Evolutionary conservation across 306 rosid species (phyloP).

Genomic region (Inga laurina): DNA sequence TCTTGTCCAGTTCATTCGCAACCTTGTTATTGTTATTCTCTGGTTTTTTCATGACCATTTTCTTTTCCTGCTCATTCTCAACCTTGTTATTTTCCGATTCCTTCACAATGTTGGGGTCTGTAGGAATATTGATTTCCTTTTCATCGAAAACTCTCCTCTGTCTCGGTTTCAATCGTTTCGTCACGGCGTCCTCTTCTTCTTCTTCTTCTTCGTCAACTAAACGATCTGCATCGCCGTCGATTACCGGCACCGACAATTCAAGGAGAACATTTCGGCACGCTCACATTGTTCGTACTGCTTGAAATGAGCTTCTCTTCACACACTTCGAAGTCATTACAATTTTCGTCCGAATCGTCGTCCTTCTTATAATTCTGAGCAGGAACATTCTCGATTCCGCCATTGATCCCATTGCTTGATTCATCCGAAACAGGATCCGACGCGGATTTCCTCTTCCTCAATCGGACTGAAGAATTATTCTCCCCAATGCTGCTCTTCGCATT

Average conservation of each 20-base stretch:
- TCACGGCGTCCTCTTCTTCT: constrained; percentile 27
- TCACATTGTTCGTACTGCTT: constrained; percentile 31
- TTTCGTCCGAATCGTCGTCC: constrained; percentile 40
- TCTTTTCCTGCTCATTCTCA: constrained; percentile 40
- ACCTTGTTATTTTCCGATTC: constrained; percentile 31
- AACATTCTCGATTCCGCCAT: constrained; percentile 43
- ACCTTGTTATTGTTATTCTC: constrained; percentile 9
- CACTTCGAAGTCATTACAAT: constrained; percentile 53
- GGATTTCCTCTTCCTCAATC: constrained; percentile 50
- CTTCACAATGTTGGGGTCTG: constrained; percentile 35
- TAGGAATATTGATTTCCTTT: constrained; percentile 58
- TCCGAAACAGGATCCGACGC: constrained; percentile 26
- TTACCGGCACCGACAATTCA: constrained; percentile 27
- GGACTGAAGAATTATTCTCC: constrained; percentile 30
- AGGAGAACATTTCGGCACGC: constrained; percentile 35
- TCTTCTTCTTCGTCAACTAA: constrained; percentile 4
- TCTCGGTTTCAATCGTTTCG: constrained; percentile 42
- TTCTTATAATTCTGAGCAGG: constrained; percentile 37
- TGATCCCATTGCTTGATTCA: constrained; percentile 37
- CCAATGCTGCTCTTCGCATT: constrained; percentile 3
- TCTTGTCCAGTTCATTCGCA: constrained; percentile 41
- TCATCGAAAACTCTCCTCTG: constrained; percentile 55
- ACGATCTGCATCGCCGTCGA: constrained; percentile 15
- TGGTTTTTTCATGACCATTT: constrained; percentile 24
- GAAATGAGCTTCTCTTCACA: constrained; percentile 61